A percentile compares a stretch with the other conserved stretches of the same genome.
Conservation (phyloP, 2,329 filamentous ascomycete species). For the Diaporthe australafricana region DNA sequence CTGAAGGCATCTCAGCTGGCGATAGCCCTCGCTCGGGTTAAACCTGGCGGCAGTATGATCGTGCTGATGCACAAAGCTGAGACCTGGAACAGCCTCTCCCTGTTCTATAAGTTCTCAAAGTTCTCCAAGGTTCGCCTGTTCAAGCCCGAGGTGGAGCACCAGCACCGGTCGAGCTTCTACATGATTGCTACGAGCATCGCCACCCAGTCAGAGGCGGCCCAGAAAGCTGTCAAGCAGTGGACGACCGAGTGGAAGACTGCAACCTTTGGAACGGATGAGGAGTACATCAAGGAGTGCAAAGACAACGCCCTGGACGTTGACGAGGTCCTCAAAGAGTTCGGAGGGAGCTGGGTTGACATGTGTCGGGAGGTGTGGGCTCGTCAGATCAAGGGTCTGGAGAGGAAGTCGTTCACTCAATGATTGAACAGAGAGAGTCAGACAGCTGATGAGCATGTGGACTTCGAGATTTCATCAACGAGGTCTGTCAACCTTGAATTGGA, state of each 20-base stretch:
- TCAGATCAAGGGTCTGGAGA: slow-evolving; percentile 48
- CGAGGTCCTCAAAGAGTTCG: slow-evolving; percentile 51
- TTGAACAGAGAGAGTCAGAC: not conserved
- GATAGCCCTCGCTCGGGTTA: slow-evolving; percentile 58
- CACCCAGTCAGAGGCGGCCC: slow-evolving; percentile 46
- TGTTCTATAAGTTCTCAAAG: slow-evolving; percentile 54
- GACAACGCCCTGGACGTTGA: slow-evolving; percentile 36
- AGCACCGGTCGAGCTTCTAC: slow-evolving; percentile 63
- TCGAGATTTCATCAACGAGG: no score
- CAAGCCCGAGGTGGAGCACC: slow-evolving; percentile 57
- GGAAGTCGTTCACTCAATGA: slow-evolving; percentile 42
- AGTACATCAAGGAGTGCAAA: slow-evolving; percentile 31
- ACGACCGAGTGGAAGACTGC: slow-evolving; percentile 52
- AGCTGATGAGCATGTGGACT: no score
- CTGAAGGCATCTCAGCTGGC: slow-evolving; percentile 55
- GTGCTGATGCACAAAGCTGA: slow-evolving; percentile 63
- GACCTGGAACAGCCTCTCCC: slow-evolving; percentile 48
- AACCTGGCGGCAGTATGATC: slow-evolving; percentile 61
- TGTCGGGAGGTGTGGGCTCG: slow-evolving; percentile 49
- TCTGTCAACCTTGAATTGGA: not conserved
- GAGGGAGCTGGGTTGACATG: slow-evolving; percentile 46
- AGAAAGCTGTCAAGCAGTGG: slow-evolving; percentile 52
- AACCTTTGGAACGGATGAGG: slow-evolving; percentile 52
- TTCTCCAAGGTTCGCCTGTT: slow-evolving; percentile 56
- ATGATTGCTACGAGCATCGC: slow-evolving; percentile 59